Conservation (phyloP, 2,329 filamentous ascomycete genomes). For the Penicillium sp. region DNA sequence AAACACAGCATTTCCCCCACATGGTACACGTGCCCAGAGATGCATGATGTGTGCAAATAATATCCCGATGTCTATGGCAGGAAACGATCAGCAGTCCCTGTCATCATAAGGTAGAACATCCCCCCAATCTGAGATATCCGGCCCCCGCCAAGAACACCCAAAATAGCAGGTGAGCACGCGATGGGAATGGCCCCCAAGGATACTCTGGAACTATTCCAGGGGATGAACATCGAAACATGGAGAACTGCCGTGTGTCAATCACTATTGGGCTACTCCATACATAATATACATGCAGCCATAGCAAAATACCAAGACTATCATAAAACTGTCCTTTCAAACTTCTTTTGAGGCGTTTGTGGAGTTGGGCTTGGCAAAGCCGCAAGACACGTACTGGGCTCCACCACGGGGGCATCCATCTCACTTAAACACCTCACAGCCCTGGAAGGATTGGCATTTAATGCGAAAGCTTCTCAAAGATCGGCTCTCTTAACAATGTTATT, state of each 20-base stretch:
- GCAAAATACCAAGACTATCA: not conserved
- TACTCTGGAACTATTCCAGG: not conserved
- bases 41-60: not conserved
- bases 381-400: too few relatives aligned
- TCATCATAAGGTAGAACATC: not conserved
- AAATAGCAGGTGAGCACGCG: conserved; percentile 1
- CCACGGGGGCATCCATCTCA: too few relatives aligned
- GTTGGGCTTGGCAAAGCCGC: not conserved
- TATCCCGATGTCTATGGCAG: not conserved
- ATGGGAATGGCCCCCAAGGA: not conserved
- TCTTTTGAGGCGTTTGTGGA: not conserved
- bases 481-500: too few relatives aligned
- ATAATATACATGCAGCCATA: not conserved
- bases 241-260: not conserved
- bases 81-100: not conserved
- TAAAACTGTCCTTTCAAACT: not conserved
- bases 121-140: not conserved
- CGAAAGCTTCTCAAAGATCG: too few relatives aligned
- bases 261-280: too few relatives aligned
- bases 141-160: not conserved
- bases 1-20: not conserved
- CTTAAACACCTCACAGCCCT: too few relatives aligned
- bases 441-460: too few relatives aligned
- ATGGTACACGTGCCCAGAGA: not conserved
- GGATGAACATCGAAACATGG: not conserved